phyloP scores from a whole-genome alignment of 805 yeast species.

The Tetrapisispora fleetii region DNA sequence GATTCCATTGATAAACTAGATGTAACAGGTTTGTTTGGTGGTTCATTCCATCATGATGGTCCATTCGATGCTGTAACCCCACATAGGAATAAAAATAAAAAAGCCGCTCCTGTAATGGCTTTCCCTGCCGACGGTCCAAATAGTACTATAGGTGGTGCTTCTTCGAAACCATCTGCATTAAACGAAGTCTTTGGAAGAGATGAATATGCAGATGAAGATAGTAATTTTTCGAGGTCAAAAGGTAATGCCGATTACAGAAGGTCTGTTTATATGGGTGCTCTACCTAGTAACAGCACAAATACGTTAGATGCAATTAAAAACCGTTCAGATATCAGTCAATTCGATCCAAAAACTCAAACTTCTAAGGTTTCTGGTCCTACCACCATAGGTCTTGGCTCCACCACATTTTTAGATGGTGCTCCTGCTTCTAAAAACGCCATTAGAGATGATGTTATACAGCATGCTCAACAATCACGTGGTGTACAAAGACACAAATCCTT shows the following conservation, averaged over 20 bases:
- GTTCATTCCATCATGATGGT: constrained; percentile 96
- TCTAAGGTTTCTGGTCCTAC: constrained; percentile 75
- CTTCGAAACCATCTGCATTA: constrained; percentile 46
- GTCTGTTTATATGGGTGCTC: constrained; percentile 1
- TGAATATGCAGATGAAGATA: constrained; percentile 39
- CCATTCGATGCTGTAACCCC: constrained; percentile 99
- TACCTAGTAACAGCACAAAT: constrained; percentile 5
- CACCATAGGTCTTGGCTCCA: constrained; percentile 81
- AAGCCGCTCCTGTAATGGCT: constrained; percentile 87
- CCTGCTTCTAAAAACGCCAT: constrained; percentile 62
- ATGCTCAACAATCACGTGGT: constrained; percentile 32
- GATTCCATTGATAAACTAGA: constrained; percentile 94
- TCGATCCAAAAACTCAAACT: constrained; percentile 62
- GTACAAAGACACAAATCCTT: constrained; percentile 78
- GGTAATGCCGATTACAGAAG: constrained; percentile 4
- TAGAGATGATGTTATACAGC: constrained; percentile 29
- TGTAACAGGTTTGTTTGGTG: constrained; percentile 91
- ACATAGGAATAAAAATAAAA: constrained; percentile 75
- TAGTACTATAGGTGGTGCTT: constrained; percentile 27
- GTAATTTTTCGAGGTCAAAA: constrained; percentile 29
- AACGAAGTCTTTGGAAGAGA: constrained; percentile 71
- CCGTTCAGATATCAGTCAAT: constrained; percentile 41
- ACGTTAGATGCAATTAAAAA: constrained; percentile 39
- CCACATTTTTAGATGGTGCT: constrained; percentile 92
- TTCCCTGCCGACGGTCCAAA: constrained; percentile 96